phyloP scores from a whole-genome alignment of 148 eudicot species.

The Gaultheria prostrata region DNA sequence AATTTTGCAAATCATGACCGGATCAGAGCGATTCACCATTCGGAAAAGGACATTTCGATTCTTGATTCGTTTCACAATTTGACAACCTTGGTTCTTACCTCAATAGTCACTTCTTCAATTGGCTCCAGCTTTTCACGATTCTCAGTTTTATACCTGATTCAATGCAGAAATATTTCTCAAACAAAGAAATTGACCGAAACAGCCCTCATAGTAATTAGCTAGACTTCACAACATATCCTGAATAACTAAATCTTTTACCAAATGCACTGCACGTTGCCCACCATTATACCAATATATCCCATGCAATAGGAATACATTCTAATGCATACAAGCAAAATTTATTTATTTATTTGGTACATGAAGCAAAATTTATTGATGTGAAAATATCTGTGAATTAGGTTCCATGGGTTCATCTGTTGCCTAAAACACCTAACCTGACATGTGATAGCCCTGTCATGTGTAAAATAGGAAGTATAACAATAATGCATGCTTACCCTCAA shows the following conservation, averaged over 20 bases:
- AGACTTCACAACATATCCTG: background rate
- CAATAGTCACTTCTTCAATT: constrained; percentile 96
- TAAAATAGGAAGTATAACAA: too few relatives aligned
- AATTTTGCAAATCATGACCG: too few relatives aligned
- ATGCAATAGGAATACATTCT: background rate
- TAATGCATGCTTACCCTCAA: too few relatives aligned
- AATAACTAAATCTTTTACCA: background rate
- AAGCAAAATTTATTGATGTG: background rate
- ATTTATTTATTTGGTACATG: too few relatives aligned
- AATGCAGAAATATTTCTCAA: constrained; percentile 14
- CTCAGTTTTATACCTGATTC: constrained; percentile 77
- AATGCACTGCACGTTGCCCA: background rate
- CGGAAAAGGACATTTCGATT: too few relatives aligned
- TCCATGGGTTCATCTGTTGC: background rate
- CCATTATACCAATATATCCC: background rate
- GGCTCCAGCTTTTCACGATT: constrained; percentile 83
- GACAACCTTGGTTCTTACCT: constrained; percentile 40
- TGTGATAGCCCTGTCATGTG: too few relatives aligned
- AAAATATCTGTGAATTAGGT: background rate
- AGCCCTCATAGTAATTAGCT: background rate
- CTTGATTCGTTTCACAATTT: too few relatives aligned
- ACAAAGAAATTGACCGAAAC: background rate
- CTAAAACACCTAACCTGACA: background rate
- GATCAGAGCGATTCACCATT: too few relatives aligned
- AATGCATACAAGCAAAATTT: background rate